Base-by-base conservation (phyloP, 495 filamentous ascomycete species). In the Rostrohypoxylon terebratum region DNA sequence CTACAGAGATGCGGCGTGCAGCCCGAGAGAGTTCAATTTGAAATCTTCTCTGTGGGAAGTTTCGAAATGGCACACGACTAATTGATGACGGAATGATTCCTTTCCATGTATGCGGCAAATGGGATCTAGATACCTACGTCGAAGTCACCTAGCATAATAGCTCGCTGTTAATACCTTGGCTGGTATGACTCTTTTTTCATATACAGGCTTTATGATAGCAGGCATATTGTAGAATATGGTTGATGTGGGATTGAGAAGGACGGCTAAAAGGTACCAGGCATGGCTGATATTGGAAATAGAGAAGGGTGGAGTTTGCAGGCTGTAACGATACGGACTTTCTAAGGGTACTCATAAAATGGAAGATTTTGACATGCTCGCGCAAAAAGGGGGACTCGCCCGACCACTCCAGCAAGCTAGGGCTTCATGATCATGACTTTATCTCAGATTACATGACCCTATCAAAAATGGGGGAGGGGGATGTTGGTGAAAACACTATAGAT, bases 21-120 rank as follows among this genome's bases (percentile, higher is more conserved):
- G 6, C 75, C 74, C 8, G 84, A 84, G 14, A 81, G 84, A 61
- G 83, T 90, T 10, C 81, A 85, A 65, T 86, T 89, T 81, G 89
- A 91, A 75, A 75, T 87, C 7, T 91, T 89, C 69, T 88, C 88
- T 0, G 89, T 88, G 2, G 88, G 88, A 3, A 83, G 58, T 23
- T 77, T 78, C 9, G 77, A 77, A 67, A 66, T 78, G 69, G 73
- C 58, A 14, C 14, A 62, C 9, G 71, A 63, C 18, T 63, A 20
- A 66, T 34, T 40, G 31, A 59, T 54, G 9, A 25, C 13, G 13
- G 16, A 1, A 38, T 18, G 59, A 25, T 21, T 48, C 28, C 13
- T 48, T 33, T 20, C 16, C 25, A 66, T 38, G 6, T 10, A 14
- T 28, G 21, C 20, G 8, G 28, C 28, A 31, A 20, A 14, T 42